Conservation (phyloP, 2,329 filamentous ascomycete species). For the Monosporascus sp. region DNA sequence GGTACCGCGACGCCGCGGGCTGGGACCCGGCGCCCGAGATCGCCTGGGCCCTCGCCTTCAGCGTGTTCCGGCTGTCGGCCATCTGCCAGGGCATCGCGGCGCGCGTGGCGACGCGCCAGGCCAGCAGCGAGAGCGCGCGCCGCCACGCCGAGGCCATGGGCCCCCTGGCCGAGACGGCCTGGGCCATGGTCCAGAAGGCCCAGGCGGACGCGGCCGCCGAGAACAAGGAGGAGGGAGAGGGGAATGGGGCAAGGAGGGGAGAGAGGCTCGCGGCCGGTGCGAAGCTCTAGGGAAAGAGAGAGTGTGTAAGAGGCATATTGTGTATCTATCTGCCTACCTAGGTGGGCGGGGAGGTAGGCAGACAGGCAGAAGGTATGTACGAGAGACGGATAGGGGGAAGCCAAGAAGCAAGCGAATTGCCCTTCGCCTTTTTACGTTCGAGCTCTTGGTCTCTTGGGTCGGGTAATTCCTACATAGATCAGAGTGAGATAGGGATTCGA, state of each 20-base stretch:
- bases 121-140: conserved; percentile 77
- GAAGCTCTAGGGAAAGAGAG: not conserved
- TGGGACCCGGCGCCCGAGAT: conserved; percentile 59
- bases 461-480: too few species aligned
- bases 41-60: conserved; percentile 58
- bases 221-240: conserved; percentile 5
- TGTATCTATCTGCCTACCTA: too few species aligned
- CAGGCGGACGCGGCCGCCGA: not conserved
- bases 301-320: not conserved
- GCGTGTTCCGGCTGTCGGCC: conserved; percentile 54
- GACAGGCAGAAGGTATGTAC: too few species aligned
- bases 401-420: too few species aligned
- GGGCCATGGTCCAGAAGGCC: conserved; percentile 58
- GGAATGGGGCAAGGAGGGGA: not conserved
- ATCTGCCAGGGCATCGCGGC: conserved; percentile 89
- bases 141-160: conserved; percentile 64
- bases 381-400: too few species aligned
- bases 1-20: conserved; percentile 64
- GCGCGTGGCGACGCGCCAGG: conserved; percentile 76
- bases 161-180: conserved; percentile 73
- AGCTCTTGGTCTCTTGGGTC: too few species aligned
- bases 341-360: too few species aligned
- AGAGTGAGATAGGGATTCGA: too few species aligned
- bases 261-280: too few species aligned
- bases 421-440: too few species aligned